These are phyloP conservation scores for Annona cherimola DNA, from an alignment of 164 flowering plant species.

Conservation along the genomic window DNA sequence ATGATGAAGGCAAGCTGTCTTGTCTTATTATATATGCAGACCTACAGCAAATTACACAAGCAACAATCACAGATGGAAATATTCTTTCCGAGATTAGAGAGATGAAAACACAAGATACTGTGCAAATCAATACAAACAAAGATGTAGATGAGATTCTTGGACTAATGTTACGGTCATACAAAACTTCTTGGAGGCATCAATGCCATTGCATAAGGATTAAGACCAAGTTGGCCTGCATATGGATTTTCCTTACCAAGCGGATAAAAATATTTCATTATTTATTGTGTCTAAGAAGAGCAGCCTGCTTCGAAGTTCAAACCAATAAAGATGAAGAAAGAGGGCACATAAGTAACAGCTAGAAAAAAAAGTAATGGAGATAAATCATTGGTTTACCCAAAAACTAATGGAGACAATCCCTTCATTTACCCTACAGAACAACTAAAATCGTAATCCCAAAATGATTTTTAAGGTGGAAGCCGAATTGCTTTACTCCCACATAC, in stretches of 20 bases:
- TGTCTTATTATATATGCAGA: constrained; percentile 91
- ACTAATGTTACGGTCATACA: not conserved
- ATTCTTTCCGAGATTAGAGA: not conserved
- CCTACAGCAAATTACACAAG: constrained; percentile 35
- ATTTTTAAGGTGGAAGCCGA: not conserved
- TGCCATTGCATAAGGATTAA: not conserved
- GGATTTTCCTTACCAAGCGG: not conserved
- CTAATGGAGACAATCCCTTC: not conserved
- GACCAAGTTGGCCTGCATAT: not conserved
- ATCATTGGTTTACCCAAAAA: not conserved
- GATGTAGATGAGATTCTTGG: not conserved
- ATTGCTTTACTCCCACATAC: not conserved
- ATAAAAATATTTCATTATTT: not conserved
- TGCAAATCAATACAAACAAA: not conserved
- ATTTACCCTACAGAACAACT: not conserved
- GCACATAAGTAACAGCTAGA: not conserved
- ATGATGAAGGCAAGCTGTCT: constrained; percentile 81
- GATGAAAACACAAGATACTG: not conserved
- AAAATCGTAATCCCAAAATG: not conserved
- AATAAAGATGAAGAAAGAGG: not conserved
- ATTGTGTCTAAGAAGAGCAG: not conserved
- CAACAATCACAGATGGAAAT: not conserved
- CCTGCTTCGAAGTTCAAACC: not conserved
- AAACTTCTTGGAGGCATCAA: not conserved
- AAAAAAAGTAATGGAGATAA: not conserved